Conservation (phyloP, 1,284 basidiomycete genomes). For the Trichosporon sp. region DNA sequence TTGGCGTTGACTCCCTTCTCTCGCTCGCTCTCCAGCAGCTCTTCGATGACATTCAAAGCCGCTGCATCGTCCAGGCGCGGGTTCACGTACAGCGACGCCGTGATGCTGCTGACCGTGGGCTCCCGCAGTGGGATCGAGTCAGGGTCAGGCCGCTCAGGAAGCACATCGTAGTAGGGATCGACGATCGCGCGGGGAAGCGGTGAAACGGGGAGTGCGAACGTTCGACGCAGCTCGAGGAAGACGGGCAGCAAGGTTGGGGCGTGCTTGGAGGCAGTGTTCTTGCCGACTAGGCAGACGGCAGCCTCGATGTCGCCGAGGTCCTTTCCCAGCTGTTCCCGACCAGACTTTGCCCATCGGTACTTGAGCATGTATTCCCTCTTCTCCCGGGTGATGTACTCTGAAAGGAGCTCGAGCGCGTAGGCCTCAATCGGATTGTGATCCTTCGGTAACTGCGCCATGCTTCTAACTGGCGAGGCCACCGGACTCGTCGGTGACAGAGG, state of each 20-base stretch:
- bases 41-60: conserved; percentile 38
- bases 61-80: conserved; percentile 35
- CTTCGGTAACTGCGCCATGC: not conserved
- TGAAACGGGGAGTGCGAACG: conserved; percentile 32
- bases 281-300: conserved; percentile 28
- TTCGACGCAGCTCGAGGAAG: conserved; percentile 37
- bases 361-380: conserved; percentile 48
- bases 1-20: conserved; percentile 42
- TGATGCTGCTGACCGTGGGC: conserved; percentile 43
- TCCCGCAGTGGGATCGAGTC: conserved; percentile 36
- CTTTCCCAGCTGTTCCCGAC: conserved; percentile 39
- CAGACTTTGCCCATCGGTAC: conserved; percentile 44
- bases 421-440: conserved; percentile 31
- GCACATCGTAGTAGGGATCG: conserved; percentile 35
- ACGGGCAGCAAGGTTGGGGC: conserved; percentile 30
- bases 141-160: conserved; percentile 40
- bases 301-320: conserved; percentile 47
- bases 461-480: not conserved
- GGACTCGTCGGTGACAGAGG: not conserved
- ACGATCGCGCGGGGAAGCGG: conserved; percentile 25
- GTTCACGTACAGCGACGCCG: conserved; percentile 44
- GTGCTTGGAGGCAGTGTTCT: conserved; percentile 19
- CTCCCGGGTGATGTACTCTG: conserved; percentile 43
- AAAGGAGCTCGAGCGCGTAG: conserved; percentile 42
- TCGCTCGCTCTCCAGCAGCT: conserved; percentile 43